Evolutionary conservation across 192 early-diverging fungal species (phyloP), one percentile per base, ranked within the genome.

Genomic region (Diversispora eburnea): DNA sequence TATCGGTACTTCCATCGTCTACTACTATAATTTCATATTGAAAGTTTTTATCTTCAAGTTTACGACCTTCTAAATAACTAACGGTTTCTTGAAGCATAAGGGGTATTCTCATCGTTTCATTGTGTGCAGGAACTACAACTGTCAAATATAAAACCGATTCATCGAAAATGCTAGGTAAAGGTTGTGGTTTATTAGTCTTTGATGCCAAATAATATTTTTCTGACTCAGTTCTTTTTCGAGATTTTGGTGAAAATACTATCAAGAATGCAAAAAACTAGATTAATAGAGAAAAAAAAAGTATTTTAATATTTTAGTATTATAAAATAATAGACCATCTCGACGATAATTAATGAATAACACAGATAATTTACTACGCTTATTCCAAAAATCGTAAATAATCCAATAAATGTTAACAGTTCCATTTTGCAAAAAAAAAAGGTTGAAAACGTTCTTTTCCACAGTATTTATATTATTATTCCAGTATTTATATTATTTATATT

Each of bases 1-100:
- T 77, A 79, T 98, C 97, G 43, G 76, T 80, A 77, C 91, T 93
- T 12, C 94, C 97, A 79, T 98, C 97, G 78, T 98, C 94, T 48
- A 98, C 91, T 33, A 98, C 79, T 43, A 98, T 81, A 74, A 98
- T 85, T 79, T 98, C 97, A 71, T 89, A 97, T 3, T 82, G 79
- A 62, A 92, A 92, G 17, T 59, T 47, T 1, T 70, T 65, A 8
- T 85, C 75, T 22, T 75, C 68, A 15, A 68, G 19, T 42, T 79
- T 74, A 20, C 77, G 75, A 48, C 87, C 74, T 42, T 83, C 78
- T 60, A 97, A 81, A 78, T 89, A 93, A 8, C 76, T 83, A 13
- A 89, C 72, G 3, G 93, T 86, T 64, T 98, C 95, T 48, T 89
- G 78, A 74, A 98, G 83, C 90, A 97, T 96, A 51, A 78, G 84